A percentile compares a stretch with the other conserved stretches of the same genome.
Conservation (phyloP, 352 stramenopile genomes). For the Thraustochytrium striatum region DNA sequence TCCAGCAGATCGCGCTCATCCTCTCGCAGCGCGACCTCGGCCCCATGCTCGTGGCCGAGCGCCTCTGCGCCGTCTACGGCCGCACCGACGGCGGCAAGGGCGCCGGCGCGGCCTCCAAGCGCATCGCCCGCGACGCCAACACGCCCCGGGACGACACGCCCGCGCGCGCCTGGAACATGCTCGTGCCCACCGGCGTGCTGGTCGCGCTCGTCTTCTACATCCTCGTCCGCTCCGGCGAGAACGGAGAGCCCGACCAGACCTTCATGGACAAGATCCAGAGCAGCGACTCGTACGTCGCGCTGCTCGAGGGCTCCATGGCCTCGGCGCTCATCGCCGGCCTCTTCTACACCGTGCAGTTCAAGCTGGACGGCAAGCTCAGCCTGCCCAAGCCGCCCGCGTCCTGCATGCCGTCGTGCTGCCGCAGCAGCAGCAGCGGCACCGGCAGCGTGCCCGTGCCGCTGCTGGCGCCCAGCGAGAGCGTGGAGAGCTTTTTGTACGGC, state of each 20-base stretch:
- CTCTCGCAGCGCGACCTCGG: conserved; percentile 56
- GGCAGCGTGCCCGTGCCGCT: conserved; percentile 65
- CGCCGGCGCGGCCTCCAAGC: conserved; percentile 42
- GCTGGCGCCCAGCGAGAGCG: conserved; percentile 74
- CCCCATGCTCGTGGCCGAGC: conserved; percentile 62
- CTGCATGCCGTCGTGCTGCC: too few relatives aligned
- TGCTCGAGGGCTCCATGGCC: conserved; percentile 54
- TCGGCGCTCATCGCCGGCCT: conserved; percentile 51
- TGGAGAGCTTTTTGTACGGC: conserved; percentile 79
- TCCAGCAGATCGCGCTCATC: conserved; percentile 35
- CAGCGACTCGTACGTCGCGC: conserved; percentile 47
- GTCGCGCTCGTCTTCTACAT: conserved; percentile 71
- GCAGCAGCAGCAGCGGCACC: neutral
- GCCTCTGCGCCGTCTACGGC: conserved; percentile 57
- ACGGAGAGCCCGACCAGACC: neutral
- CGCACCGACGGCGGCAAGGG: conserved; percentile 62
- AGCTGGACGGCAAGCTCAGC: conserved; percentile 78
- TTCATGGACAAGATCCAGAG: conserved; percentile 45
- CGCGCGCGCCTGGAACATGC: conserved; percentile 69
- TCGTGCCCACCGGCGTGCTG: conserved; percentile 79
- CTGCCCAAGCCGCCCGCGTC: conserved; percentile 69
- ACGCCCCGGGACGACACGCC: neutral
- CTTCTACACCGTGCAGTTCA: conserved; percentile 56
- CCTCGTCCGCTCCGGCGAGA: conserved; percentile 66
- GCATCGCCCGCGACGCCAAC: neutral